Percentiles rank a stretch among this genome's conserved stretches.
Evolutionary conservation across 352 stramenopile species (phyloP).

Genomic region (Aphanomyces stellatus): DNA sequence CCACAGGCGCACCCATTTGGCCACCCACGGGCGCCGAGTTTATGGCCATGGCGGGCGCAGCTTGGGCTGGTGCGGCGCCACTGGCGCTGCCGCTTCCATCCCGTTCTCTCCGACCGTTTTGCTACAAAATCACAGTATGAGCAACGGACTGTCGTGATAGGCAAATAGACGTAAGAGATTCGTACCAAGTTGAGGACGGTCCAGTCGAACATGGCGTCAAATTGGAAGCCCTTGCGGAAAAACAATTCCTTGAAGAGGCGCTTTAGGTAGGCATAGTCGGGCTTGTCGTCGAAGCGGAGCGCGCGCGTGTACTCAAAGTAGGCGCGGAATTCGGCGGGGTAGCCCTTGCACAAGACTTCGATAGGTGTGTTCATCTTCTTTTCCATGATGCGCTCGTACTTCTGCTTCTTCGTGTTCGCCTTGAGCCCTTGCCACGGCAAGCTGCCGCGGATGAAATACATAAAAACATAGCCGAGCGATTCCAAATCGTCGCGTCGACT

Average conservation of each 20-base stretch:
- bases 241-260: slow-evolving; percentile 99
- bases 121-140: slow-evolving; percentile 3
- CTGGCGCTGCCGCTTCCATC: slow-evolving; percentile 11
- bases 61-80: neutral
- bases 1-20: neutral
- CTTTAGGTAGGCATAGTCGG: slow-evolving; percentile 86
- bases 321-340: slow-evolving; percentile 93
- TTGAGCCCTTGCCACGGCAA: slow-evolving; percentile 98
- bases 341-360: slow-evolving; percentile 89
- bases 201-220: slow-evolving; percentile 99
- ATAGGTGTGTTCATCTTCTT: slow-evolving; percentile 97
- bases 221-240: slow-evolving; percentile 98
- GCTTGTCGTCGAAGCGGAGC: slow-evolving; percentile 82
- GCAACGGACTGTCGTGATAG: no score
- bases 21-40: neutral
- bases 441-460: slow-evolving; percentile 92
- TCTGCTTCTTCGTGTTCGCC: slow-evolving; percentile 91
- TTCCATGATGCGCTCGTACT: slow-evolving; percentile 99
- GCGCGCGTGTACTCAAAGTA: slow-evolving; percentile 94
- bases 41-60: neutral
- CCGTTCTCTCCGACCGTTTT: slow-evolving; percentile 18
- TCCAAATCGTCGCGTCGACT: slow-evolving; percentile 96
- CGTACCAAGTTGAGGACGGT: slow-evolving; percentile 88
- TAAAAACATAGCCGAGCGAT: slow-evolving; percentile 89
- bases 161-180: neutral